phyloP scores from a whole-genome alignment of 164 flowering plant species.

The Chloranthus sessilifolius region DNA sequence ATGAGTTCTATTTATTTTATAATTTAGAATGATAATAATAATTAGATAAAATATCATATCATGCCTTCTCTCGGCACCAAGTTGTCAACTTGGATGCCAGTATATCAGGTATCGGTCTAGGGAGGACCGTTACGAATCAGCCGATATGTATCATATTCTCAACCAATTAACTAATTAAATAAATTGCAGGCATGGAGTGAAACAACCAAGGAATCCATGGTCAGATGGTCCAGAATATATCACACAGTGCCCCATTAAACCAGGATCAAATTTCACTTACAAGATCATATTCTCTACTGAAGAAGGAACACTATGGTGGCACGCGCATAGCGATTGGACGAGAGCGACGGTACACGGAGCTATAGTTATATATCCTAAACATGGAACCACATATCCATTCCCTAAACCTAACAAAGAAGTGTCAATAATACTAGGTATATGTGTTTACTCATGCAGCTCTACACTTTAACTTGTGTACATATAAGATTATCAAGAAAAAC shows the following conservation, averaged over 20 bases:
- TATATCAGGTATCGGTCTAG: too few relatives aligned
- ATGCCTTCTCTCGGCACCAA: too few relatives aligned
- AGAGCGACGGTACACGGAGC: conserved; percentile 21
- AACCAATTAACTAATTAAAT: too few relatives aligned
- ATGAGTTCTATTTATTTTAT: too few relatives aligned
- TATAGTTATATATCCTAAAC: conserved; percentile 10
- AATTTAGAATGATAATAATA: too few relatives aligned
- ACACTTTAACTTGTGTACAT: too few relatives aligned
- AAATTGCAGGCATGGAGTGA: conserved; percentile 28
- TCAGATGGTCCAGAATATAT: conserved; percentile 44
- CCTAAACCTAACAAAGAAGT: conserved; percentile 20
- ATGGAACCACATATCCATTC: conserved; percentile 16
- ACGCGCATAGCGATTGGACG: conserved; percentile 55
- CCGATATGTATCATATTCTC: too few relatives aligned
- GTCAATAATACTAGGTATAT: conserved; percentile 13
- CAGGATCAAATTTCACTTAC: conserved; percentile 30
- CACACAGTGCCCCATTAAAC: conserved; percentile 47
- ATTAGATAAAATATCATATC: too few relatives aligned
- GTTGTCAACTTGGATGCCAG: too few relatives aligned
- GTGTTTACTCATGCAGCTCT: too few relatives aligned
- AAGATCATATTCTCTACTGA: conserved; percentile 25
- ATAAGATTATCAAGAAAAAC: too few relatives aligned
- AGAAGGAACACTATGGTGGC: conserved; percentile 63
- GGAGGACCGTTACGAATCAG: too few relatives aligned
- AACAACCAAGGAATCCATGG: conserved; percentile 51